These are phyloP conservation scores for Berkeleyomyces rouxiae DNA, from an alignment of 2,329 filamentous ascomycete species.

Conservation along the genomic window DNA sequence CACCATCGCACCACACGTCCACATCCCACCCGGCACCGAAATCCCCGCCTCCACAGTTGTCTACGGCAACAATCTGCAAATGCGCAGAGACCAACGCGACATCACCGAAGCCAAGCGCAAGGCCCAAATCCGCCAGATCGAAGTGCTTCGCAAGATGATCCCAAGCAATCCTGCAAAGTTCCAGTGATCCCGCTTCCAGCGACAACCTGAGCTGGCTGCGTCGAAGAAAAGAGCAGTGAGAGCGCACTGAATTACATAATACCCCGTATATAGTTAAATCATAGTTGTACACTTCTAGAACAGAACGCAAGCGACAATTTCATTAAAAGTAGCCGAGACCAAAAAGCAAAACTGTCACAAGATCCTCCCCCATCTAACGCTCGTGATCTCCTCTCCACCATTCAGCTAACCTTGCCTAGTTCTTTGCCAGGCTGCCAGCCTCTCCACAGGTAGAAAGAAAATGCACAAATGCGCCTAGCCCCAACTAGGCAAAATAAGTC, in stretches of 20 bases:
- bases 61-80: slow-evolving; percentile 42
- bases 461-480: neutral
- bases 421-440: slow-evolving; percentile 13
- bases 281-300: neutral
- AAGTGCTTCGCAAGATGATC: slow-evolving; percentile 50
- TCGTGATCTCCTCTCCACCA: neutral
- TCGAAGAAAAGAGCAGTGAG: neutral
- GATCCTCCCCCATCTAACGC: neutral
- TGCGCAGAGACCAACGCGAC: slow-evolving; percentile 41
- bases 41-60: slow-evolving; percentile 54
- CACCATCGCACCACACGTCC: slow-evolving; percentile 49
- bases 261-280: neutral
- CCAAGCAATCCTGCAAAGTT: slow-evolving; percentile 41
- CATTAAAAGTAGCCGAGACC: neutral
- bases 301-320: neutral
- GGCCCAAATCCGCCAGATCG: slow-evolving; percentile 49
- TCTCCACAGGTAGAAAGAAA: neutral
- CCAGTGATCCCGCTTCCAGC: neutral
- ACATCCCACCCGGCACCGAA: slow-evolving; percentile 38
- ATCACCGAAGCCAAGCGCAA: slow-evolving; percentile 46
- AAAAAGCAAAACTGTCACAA: neutral
- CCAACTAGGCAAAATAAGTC: slow-evolving; percentile 78
- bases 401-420: slow-evolving; percentile 7
- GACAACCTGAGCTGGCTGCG: neutral
- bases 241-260: neutral